A percentile compares a stretch with the other conserved stretches of the same genome.
These are phyloP conservation scores for Ogataea naganishii DNA, from an alignment of 805 yeast genomes.

Conservation along the genomic window DNA sequence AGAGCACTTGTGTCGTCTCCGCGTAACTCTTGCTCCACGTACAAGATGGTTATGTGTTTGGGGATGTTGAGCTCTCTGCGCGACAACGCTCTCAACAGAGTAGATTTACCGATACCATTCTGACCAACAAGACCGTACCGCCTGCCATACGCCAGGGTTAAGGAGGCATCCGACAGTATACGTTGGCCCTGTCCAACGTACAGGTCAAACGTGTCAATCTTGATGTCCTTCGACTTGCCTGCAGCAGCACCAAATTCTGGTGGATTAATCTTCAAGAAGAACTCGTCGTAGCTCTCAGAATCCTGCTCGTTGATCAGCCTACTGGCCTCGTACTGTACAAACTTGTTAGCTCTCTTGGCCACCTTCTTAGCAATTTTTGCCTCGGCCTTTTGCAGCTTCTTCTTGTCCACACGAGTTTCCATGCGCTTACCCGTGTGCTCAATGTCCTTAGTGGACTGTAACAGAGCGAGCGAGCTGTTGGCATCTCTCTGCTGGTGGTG, in stretches of 20 bases:
- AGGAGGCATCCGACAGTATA: constrained; percentile 79
- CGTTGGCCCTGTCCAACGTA: constrained; percentile 95
- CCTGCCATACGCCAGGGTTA: constrained; percentile 84
- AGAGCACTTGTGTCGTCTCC: constrained; percentile 91
- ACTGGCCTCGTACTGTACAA: constrained; percentile 90
- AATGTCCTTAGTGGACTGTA: constrained; percentile 75
- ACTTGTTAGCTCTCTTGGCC: constrained; percentile 75
- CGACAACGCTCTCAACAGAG: constrained; percentile 81
- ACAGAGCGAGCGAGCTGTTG: constrained; percentile 64
- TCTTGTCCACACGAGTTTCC: constrained; percentile 92
- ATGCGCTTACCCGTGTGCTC: constrained; percentile 88
- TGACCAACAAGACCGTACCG: constrained; percentile 97
- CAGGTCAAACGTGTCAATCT: constrained; percentile 84
- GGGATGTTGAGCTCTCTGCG: constrained; percentile 93
- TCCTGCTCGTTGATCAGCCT: constrained; percentile 61
- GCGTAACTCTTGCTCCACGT: constrained; percentile 93
- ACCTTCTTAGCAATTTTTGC: constrained; percentile 95
- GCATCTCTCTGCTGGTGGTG: constrained; percentile 64
- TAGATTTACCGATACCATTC: constrained; percentile 99
- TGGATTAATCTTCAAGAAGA: constrained; percentile 93
- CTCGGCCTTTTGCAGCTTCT: constrained; percentile 95
- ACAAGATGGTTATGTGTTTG: constrained; percentile 88
- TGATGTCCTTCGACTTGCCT: constrained; percentile 97
- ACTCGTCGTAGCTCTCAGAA: constrained; percentile 81
- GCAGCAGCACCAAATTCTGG: constrained; percentile 80